Evolutionary conservation across 2,329 filamentous ascomycete genomes (phyloP).

Genomic region (Lachnellula cervina): DNA sequence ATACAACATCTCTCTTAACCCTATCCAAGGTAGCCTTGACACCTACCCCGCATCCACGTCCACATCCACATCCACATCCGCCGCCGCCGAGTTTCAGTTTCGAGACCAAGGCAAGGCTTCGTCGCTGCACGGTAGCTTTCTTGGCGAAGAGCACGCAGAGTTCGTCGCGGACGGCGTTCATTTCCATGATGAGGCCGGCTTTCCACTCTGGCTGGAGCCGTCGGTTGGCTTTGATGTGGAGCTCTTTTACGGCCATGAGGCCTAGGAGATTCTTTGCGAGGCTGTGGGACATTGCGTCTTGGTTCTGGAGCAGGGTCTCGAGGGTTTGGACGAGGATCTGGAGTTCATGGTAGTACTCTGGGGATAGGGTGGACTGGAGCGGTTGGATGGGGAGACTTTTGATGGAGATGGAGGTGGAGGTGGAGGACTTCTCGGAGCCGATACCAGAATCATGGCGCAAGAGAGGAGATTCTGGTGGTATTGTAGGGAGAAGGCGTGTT

Average conservation of each 20-base stretch:
- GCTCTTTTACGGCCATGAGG: conserved; percentile 6
- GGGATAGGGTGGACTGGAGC: too few relatives aligned
- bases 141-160: not conserved
- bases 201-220: conserved; percentile 3
- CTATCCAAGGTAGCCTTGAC: not conserved
- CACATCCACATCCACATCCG: not conserved
- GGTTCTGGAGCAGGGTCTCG: not conserved
- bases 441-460: not conserved
- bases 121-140: not conserved
- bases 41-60: not conserved
- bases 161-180: conserved; percentile 1
- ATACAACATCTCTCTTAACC: not conserved
- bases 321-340: not conserved
- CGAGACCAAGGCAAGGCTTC: not conserved
- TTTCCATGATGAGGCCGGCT: not conserved
- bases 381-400: too few relatives aligned
- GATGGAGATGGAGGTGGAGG: too few relatives aligned
- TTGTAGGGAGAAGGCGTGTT: not conserved
- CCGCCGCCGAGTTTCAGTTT: not conserved
- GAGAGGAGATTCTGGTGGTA: not conserved
- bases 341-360: not conserved
- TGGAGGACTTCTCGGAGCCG: not conserved
- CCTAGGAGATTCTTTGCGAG: conserved; percentile 2
- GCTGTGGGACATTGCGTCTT: not conserved
- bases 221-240: not conserved